Base-by-base conservation (phyloP, 1,139 yeast species). In the Candida tetrigidarum region DNA sequence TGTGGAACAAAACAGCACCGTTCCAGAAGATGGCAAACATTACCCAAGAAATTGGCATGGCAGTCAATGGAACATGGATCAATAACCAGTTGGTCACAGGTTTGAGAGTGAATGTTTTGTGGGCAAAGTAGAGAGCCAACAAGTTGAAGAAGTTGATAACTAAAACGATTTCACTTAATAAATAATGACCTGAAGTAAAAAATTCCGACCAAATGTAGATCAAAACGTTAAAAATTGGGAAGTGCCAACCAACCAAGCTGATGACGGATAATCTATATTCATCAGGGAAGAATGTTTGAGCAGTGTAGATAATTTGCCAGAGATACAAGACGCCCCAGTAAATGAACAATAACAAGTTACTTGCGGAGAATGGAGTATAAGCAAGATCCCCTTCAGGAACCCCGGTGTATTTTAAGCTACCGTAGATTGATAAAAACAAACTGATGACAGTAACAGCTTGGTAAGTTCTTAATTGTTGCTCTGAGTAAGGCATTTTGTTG, bases 11-110 rank as follows among this genome's bases (percentile, higher is more conserved):
- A 25, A 84, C 84, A 3, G 96, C 92, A 30, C 96, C 95, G 57
- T 86, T 86, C 96, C 96, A 87, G 69, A 87, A 84, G 35, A 88
- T 62, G 22, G 82, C 84, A 59, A 81, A 85, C 50, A 86, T 62
- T 32, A 84, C 67, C 96, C 96, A 88, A 22, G 88, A 74, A 45
- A 86, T 64, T 26, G 96, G 95, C 56, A 86, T 56, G 0, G 92
- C 89, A 12, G 80, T 72, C 12, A 78, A 72, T n/a, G 91, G 77
- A 50, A 81, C 65, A 62, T 86, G 95, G 44, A 85, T 68, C 42
- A 80, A 65, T 29, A 79, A 48, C 82, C 86, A 83, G 50, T 72
- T 69, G 49, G 41, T 15, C 45, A 53, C 37, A 10, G 84, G 83
- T 47, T 72, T 71, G 57, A 84, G 69, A 28, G 76, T 58, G 57